Evolutionary conservation across 2,329 filamentous ascomycete species (phyloP).

Genomic region (Aureobasidium lini): DNA sequence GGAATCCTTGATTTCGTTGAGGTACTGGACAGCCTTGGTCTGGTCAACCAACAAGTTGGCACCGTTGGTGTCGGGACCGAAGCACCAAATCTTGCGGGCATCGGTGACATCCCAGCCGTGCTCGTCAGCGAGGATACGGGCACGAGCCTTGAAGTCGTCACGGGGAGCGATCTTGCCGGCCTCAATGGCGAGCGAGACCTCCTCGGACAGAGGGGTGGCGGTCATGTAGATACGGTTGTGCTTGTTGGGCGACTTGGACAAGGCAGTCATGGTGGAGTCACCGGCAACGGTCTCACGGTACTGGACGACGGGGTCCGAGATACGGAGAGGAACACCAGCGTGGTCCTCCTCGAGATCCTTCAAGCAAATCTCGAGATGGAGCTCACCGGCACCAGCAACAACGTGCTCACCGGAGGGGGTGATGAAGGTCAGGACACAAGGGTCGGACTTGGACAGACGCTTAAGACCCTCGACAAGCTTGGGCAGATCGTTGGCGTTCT

Average conservation of each 20-base stretch:
- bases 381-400: slow-evolving; percentile 97
- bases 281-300: slow-evolving; percentile 92
- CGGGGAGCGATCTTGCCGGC: slow-evolving; percentile 82
- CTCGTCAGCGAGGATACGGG: slow-evolving; percentile 91
- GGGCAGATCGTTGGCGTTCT: slow-evolving; percentile 99
- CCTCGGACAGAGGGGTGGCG: slow-evolving; percentile 85
- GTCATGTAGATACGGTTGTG: slow-evolving; percentile 99
- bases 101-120: slow-evolving; percentile 99
- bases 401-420: slow-evolving; percentile 95
- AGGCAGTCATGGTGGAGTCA: slow-evolving; percentile 86
- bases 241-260: slow-evolving; percentile 99
- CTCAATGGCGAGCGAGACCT: slow-evolving; percentile 86
- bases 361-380: slow-evolving; percentile 99
- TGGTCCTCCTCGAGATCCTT: slow-evolving; percentile 99
- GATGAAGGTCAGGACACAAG: slow-evolving; percentile 89
- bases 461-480: slow-evolving; percentile 99
- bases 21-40: slow-evolving; percentile 99
- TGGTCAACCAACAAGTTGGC: slow-evolving; percentile 98
- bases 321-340: slow-evolving; percentile 93
- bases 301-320: slow-evolving; percentile 96
- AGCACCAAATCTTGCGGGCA: slow-evolving; percentile 99
- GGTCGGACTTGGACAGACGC: slow-evolving; percentile 99
- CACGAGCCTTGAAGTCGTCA: slow-evolving; percentile 98
- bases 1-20: slow-evolving; percentile 99
- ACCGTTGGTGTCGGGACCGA: slow-evolving; percentile 95